These are phyloP conservation scores for Amauroascus niger DNA, from an alignment of 2,329 filamentous ascomycete genomes.

Conservation along the genomic window DNA sequence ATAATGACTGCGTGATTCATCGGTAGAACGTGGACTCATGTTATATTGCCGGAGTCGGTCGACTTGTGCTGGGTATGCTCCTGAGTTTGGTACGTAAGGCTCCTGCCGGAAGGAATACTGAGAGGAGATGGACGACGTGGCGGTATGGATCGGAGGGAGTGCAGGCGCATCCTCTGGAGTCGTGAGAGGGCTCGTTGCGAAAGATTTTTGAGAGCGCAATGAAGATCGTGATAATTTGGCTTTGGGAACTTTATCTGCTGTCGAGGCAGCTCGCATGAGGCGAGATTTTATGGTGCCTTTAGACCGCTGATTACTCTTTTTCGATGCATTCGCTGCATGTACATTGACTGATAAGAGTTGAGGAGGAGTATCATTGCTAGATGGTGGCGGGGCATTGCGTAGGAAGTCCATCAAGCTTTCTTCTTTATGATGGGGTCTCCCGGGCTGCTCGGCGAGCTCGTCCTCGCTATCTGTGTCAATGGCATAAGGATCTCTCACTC, in stretches of 20 bases:
- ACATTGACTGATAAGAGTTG: slow-evolving; percentile 25
- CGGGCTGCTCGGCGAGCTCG: slow-evolving; percentile 40
- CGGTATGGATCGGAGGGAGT: slow-evolving; percentile 23
- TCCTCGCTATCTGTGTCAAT: slow-evolving; percentile 67
- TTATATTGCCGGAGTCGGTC: slow-evolving; percentile 27
- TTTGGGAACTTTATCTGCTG: slow-evolving; percentile 24
- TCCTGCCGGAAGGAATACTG: not conserved
- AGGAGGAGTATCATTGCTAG: slow-evolving; percentile 24
- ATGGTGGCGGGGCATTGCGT: slow-evolving; percentile 37
- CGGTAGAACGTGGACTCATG: slow-evolving; percentile 1
- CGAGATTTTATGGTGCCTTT: slow-evolving; percentile 28
- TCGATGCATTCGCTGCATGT: slow-evolving; percentile 5
- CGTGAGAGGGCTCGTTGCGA: slow-evolving; percentile 4
- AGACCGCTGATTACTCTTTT: slow-evolving; percentile 12
- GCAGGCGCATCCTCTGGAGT: slow-evolving; percentile 8
- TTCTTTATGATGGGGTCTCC: slow-evolving; percentile 28
- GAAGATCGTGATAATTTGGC: slow-evolving; percentile 28
- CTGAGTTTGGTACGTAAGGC: not conserved
- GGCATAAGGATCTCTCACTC: slow-evolving; percentile 84
- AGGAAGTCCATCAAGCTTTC: slow-evolving; percentile 43
- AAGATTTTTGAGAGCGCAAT: slow-evolving; percentile 23
- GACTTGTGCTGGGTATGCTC: slow-evolving; percentile 33
- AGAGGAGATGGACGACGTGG: slow-evolving; percentile 13
- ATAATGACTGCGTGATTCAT: not conserved
- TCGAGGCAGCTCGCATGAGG: slow-evolving; percentile 26